Base-by-base conservation (phyloP, 2,329 filamentous ascomycete species). In the Rugonectria rugulosa region DNA sequence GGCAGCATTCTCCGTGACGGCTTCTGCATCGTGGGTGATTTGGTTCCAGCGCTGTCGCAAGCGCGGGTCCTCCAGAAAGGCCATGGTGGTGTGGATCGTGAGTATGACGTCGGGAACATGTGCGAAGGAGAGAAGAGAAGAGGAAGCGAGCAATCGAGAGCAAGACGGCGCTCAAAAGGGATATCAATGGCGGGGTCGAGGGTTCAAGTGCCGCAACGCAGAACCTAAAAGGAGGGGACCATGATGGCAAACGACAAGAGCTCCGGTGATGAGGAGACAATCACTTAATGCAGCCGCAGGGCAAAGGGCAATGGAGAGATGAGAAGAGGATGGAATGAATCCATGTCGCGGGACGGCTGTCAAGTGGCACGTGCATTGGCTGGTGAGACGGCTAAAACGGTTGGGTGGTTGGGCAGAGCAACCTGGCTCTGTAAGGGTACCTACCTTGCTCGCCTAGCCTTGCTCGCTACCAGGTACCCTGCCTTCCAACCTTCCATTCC, bases 31-130 rank as follows among this genome's bases (percentile, higher is more conserved):
- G 65, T 95, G 90, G 6, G 91, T 89, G 72, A 97, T 88, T 71
- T 95, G 91, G 73, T 97, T 96, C 84, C 96, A 91, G 67, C 91
- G 92, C 75, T 96, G 92, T 64, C 93, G 91, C 74, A 97, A 87
- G 68, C 93, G 90, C 58, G 93, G 93, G 75, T 97, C 93, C 70
- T 88, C 85, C 62, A 89, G 79, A 64, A 88, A 86, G 49, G 82
- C 77, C 83, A 86, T 86, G 58, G 48, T 71, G 72, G 48, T 71
- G 72, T 55, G 43, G 59, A 60, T 64, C 46, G 58, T 61, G 48
- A 48, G 62, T 61, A 68, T 68, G 66, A 68, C 65, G 66, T 68
- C 63, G 66, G 53, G 53, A 50, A 57, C 61, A 66, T 68, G 46
- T 48, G 49, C 32, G 23, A 41, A 61, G 53, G 24, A 24, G 20